A percentile compares a stretch with the other conserved stretches of the same genome.
phyloP scores from a whole-genome alignment of 257 asterid species.

The Thymus mandschuricus region DNA sequence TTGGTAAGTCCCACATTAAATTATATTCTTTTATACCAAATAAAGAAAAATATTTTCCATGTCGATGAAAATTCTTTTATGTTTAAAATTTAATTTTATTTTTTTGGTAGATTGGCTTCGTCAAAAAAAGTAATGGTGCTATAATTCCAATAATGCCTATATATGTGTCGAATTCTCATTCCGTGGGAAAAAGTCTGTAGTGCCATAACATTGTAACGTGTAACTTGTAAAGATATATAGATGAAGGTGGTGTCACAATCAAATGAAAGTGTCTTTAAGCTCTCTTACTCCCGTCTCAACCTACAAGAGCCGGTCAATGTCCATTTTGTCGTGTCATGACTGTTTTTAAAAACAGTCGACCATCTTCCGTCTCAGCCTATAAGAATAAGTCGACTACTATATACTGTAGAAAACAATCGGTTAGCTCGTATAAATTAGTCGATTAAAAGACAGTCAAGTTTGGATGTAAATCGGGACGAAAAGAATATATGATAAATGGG shows the following conservation, averaged over 20 bases:
- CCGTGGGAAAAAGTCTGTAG: conserved; percentile 36
- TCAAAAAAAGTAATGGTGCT: conserved; percentile 37
- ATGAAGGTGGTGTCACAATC: conserved; percentile 46
- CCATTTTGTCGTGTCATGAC: no score
- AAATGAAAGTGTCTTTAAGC: conserved; percentile 27
- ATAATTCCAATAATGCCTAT: conserved; percentile 34
- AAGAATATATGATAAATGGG: not conserved
- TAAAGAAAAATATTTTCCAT: no score
- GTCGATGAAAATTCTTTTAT: not conserved
- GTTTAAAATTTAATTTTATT: no score
- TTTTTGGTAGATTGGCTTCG: not conserved
- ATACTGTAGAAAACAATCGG: not conserved
- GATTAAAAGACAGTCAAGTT: no score
- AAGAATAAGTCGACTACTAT: no score
- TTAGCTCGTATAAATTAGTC: no score
- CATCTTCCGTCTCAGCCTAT: no score
- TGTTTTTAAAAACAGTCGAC: no score
- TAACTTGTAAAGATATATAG: conserved; percentile 29
- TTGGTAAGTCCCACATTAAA: conserved; percentile 10
- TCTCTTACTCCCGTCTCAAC: no score
- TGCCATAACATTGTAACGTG: conserved; percentile 43
- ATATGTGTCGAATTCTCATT: conserved; percentile 53
- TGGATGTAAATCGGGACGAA: no score
- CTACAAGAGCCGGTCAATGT: no score
- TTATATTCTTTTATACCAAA: not conserved